A percentile compares a stretch with the other conserved stretches of the same genome.
Conservation (phyloP, 2,329 filamentous ascomycete genomes). For the Rugonectria rugulosa region DNA sequence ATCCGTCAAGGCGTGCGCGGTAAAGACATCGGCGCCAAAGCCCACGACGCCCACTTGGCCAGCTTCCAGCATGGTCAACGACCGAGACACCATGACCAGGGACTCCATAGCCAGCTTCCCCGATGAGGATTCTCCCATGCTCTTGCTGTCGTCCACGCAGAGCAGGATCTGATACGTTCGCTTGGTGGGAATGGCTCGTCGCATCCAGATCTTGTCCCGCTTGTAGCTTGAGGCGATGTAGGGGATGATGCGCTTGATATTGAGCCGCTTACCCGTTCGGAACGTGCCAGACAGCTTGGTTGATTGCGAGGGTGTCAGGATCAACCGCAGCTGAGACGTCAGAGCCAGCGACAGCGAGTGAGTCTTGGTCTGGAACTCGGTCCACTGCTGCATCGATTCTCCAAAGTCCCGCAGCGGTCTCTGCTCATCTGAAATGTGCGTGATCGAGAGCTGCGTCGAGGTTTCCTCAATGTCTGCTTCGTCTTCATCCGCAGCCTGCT, state of each 20-base stretch:
- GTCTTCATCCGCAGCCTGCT: constrained; percentile 56
- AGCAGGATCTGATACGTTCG: constrained; percentile 97
- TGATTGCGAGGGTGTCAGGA: constrained; percentile 91
- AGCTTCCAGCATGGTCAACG: constrained; percentile 90
- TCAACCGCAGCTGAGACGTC: constrained; percentile 93
- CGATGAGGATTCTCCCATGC: constrained; percentile 84
- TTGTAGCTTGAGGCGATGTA: constrained; percentile 99
- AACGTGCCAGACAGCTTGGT: constrained; percentile 97
- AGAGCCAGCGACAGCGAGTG: constrained; percentile 87
- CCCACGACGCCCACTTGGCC: constrained; percentile 92
- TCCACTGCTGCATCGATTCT: constrained; percentile 79
- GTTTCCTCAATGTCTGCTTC: constrained; percentile 59
- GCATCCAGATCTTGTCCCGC: constrained; percentile 99
- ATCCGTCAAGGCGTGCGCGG: constrained; percentile 84
- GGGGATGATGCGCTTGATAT: constrained; percentile 99
- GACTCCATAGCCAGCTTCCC: constrained; percentile 90
- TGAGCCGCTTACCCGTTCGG: constrained; percentile 96
- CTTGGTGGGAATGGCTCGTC: constrained; percentile 88
- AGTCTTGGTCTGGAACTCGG: constrained; percentile 82
- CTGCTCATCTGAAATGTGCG: constrained; percentile 66
- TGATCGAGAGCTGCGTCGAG: constrained; percentile 73
- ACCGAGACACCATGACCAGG: constrained; percentile 87
- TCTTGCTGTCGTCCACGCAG: constrained; percentile 93
- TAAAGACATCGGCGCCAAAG: constrained; percentile 84
- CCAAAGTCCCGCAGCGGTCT: constrained; percentile 56